A percentile compares a stretch with the other conserved stretches of the same genome.
Evolutionary conservation across 805 yeast genomes (phyloP).

Genomic region (Zygotorulaspora florentina): DNA sequence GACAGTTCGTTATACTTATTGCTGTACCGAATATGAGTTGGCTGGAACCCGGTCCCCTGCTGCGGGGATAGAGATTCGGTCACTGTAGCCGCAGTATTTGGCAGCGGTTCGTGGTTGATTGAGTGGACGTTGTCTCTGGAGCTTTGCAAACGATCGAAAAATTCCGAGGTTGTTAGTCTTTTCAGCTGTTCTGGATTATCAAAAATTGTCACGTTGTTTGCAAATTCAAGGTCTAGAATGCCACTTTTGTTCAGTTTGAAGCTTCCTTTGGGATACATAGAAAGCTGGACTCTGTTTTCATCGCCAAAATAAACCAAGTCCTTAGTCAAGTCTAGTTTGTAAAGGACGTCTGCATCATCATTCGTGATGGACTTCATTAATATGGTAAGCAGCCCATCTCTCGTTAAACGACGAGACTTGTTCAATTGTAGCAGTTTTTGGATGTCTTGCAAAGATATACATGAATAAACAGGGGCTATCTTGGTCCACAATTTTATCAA

Average conservation of each 20-base stretch:
- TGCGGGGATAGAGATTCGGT: not conserved
- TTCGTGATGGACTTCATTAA: constrained; percentile 30
- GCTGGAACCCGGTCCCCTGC: constrained; percentile 3
- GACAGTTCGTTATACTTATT: constrained; percentile 6
- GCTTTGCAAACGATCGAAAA: constrained; percentile 19
- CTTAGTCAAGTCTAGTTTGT: constrained; percentile 28
- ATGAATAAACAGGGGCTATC: constrained; percentile 28
- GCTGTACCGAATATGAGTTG: constrained; percentile 8
- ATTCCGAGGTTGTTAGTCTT: constrained; percentile 8
- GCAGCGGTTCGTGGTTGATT: constrained; percentile 2
- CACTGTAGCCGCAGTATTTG: not conserved
- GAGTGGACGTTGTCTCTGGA: constrained; percentile 12
- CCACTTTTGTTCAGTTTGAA: constrained; percentile 3
- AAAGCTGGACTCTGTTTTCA: constrained; percentile 20
- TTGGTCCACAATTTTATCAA: constrained; percentile 25
- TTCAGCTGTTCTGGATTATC: constrained; percentile 15
- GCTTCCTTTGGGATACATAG: constrained; percentile 13
- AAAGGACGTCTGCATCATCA: constrained; percentile 25
- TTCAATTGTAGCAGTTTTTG: constrained; percentile 15
- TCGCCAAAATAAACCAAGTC: constrained; percentile 31
- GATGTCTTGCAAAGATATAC: constrained; percentile 28
- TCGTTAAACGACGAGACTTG: constrained; percentile 7
- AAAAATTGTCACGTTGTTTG: constrained; percentile 24
- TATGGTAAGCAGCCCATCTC: constrained; percentile 27
- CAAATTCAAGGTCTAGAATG: constrained; percentile 18